phyloP scores from a whole-genome alignment of 768 basidiomycete genomes.

The Phaeotremella fagi region DNA sequence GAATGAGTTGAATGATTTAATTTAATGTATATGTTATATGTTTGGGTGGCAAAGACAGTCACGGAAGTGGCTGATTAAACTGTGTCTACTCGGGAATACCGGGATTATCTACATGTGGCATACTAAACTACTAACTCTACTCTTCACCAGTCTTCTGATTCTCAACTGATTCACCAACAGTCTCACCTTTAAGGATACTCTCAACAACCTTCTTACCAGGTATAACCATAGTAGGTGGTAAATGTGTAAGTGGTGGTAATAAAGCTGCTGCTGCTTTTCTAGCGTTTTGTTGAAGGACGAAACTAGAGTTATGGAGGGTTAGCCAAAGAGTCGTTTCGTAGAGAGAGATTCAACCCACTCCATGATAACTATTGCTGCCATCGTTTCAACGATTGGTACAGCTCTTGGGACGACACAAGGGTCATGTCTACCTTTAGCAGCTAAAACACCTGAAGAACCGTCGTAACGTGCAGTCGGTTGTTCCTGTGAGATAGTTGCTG shows the following conservation, averaged over 20 bases:
- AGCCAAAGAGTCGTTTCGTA: constrained; percentile 5
- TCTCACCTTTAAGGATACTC: constrained; percentile 13
- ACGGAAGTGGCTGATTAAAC: neutral
- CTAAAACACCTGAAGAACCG: constrained; percentile 79
- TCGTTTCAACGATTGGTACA: constrained; percentile 95
- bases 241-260: constrained; percentile 73
- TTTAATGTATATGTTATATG: no score
- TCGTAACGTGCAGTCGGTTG: constrained; percentile 91
- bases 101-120: no score
- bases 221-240: constrained; percentile 87
- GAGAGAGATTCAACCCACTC: constrained; percentile 52
- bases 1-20: no score
- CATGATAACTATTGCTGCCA: constrained; percentile 94
- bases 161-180: constrained; percentile 21
- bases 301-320: constrained; percentile 45
- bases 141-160: constrained; percentile 39
- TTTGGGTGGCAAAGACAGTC: neutral
- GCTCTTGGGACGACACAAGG: constrained; percentile 96
- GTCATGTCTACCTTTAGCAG: constrained; percentile 89
- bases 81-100: neutral
- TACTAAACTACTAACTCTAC: constrained; percentile 14
- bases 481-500: constrained; percentile 90
- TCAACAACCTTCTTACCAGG: constrained; percentile 48
- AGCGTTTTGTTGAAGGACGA: constrained; percentile 81
- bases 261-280: constrained; percentile 67